Percentiles rank a stretch among this genome's conserved stretches.
Conservation (phyloP, 768 basidiomycete genomes). For the Suillus variegatus region DNA sequence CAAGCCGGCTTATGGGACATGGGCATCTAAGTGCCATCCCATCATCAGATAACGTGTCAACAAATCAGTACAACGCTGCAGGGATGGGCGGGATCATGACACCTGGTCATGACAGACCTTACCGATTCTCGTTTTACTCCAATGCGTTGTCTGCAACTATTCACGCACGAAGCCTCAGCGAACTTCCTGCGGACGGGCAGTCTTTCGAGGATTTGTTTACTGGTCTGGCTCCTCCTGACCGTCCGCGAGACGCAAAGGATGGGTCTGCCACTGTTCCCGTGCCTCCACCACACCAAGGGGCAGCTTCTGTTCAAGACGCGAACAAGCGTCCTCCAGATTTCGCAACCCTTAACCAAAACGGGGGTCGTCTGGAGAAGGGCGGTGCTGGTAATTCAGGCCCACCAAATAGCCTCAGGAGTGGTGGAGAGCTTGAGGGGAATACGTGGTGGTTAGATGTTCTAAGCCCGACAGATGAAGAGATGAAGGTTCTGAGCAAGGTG, state of each 20-base stretch:
- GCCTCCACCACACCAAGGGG: neutral
- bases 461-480: constrained; percentile 95
- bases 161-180: constrained; percentile 88
- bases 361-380: constrained; percentile 22
- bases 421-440: constrained; percentile 59
- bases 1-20: constrained; percentile 32
- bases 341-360: constrained; percentile 11
- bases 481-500: constrained; percentile 95
- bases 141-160: constrained; percentile 91
- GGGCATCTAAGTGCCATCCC: constrained; percentile 41
- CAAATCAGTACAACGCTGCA: constrained; percentile 11
- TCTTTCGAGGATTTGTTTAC: constrained; percentile 89
- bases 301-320: neutral
- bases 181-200: constrained; percentile 93
- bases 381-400: constrained; percentile 16
- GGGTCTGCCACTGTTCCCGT: constrained; percentile 15
- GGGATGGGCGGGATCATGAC: constrained; percentile 39
- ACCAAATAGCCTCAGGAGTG: constrained; percentile 24
- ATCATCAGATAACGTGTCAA: constrained; percentile 42
- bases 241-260: constrained; percentile 12
- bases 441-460: constrained; percentile 99
- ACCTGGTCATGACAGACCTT: constrained; percentile 81
- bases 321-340: constrained; percentile 7
- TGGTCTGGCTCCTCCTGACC: constrained; percentile 38
- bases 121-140: constrained; percentile 98